Conservation (phyloP, 2,329 filamentous ascomycete species). For the Delphinella strobiligena region DNA sequence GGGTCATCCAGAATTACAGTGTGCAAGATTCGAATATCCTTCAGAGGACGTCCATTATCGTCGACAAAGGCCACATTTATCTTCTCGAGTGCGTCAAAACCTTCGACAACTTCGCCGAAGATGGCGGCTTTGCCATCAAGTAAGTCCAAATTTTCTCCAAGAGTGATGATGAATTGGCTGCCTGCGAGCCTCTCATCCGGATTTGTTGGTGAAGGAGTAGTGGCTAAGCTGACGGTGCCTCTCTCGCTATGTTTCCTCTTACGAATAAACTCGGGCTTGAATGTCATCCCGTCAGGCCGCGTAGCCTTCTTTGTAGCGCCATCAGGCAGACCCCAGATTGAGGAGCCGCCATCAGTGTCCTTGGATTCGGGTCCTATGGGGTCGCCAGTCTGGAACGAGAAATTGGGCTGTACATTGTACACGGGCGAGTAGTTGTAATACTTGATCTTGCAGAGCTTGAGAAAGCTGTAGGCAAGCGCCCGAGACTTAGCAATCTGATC, state of each 20-base stretch:
- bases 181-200: slow-evolving; percentile 72
- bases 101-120: slow-evolving; percentile 91
- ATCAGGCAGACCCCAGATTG: slow-evolving; percentile 78
- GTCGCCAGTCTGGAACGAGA: slow-evolving; percentile 93
- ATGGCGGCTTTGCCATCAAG: slow-evolving; percentile 89
- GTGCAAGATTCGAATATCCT: slow-evolving; percentile 91
- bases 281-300: slow-evolving; percentile 29
- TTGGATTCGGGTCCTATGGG: slow-evolving; percentile 75
- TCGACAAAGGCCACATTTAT: slow-evolving; percentile 86
- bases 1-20: slow-evolving; percentile 88
- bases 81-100: slow-evolving; percentile 86
- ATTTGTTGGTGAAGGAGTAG: slow-evolving; percentile 61
- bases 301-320: slow-evolving; percentile 55
- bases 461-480: slow-evolving; percentile 52
- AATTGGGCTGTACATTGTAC: slow-evolving; percentile 85
- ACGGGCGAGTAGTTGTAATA: slow-evolving; percentile 97
- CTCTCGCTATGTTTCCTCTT: slow-evolving; percentile 82
- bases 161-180: slow-evolving; percentile 88
- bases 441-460: slow-evolving; percentile 97
- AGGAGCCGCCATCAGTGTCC: slow-evolving; percentile 83
- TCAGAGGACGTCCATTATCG: slow-evolving; percentile 70
- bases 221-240: slow-evolving; percentile 97
- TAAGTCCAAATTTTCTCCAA: slow-evolving; percentile 80
- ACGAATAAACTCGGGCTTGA: slow-evolving; percentile 70
- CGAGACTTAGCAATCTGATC: slow-evolving; percentile 42